Evolutionary conservation across 345 rosid species (phyloP), one percentile per base, ranked within the genome.

Genomic region (Durio zibethinus): DNA sequence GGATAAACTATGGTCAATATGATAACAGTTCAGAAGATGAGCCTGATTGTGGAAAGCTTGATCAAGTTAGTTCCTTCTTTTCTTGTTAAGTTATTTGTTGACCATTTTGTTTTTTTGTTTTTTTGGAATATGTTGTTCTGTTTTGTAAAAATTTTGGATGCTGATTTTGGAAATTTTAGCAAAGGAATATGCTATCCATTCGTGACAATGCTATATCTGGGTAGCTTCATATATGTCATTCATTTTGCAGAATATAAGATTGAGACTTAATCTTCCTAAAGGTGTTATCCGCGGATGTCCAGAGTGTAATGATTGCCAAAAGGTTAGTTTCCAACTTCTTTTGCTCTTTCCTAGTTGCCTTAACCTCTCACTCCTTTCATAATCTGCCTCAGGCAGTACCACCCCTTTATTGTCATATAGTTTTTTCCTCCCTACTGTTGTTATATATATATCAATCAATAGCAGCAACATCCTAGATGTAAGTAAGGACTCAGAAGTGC

Each of bases 201-300:
- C 33, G 3, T 23, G 36, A 36, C 21, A 61, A 45, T 60, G 59
- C 75, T 71, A 25, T 5, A 31, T 79, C 71, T 67, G 74, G 40
- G 64, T 70, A 68, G 56, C 38, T 43, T 43, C 60, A 53, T 52
- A 48, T 21, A 50, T 78, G 38, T 35, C 62, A 25, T 42, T 73
- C 80, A 48, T 78, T 66, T 76, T 83, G 86, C 95, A 96, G 98
- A 82, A 57, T 82, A 81, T 78, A 72, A 76, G 42, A 36, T 66
- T 20, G 59, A 86, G 82, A 88, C 83, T 87, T 79, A 76, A 67
- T 74, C 88, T 92, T 76, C 94, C 98, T 23, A 90, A 89, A 84
- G 99, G 98, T 3, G 97, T 93, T 74, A 76, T 89, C 42, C 91
- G 90, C 18, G 99, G 93, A 63, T 92, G 97, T 82, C 84, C 86